Base-by-base conservation (phyloP, 2,329 filamentous ascomycete genomes). In the Penicillium janthinellum region DNA sequence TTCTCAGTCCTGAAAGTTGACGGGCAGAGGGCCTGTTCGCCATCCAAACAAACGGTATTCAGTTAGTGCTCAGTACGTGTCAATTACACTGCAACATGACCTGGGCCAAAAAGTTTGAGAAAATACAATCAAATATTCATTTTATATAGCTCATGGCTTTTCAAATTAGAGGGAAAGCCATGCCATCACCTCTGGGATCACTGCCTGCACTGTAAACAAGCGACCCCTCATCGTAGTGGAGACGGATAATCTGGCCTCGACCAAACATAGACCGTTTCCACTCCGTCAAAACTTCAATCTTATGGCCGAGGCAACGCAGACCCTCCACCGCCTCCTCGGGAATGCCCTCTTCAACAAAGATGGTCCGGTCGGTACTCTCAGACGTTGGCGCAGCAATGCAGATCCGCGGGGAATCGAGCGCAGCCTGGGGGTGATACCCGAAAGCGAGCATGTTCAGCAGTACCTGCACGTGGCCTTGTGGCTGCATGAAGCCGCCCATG, bases 401-500 rank as follows among this genome's bases (percentile, higher is more conserved):
- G 65, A 98, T 84, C n/a, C 95, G 83, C 15, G 95, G 94, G 3
- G 94, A 90, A 72, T 99, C 95, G 0, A 98, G 83, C 2, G 94
- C 92, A 60, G 91, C 87, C 77, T 99, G 95, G 0, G 93, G 92
- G 63, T 88, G 89, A 55, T 92, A 82, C 1, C 88, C 87, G 68
- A 93, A 96, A 0, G 92, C 86, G 0, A 96, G 78, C 84, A 96
- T 93, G 66, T 96, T 96, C 1, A 98, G 82, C 10, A 99, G 79
- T 0, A 96, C 92, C 76, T 98, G 95, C 0, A 98, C 88, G 61
- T 98, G 95, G 22, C 94, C 95, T 77, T 98, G 95, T 0, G 95
- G 95, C 78, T 99, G 95, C 90, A 98, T 98, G 78, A 96, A 98
- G 2, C 92, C 94, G 54, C 95, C 95, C 95, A 98, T 98, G 61